Evolutionary conservation across 2,329 filamentous ascomycete genomes (phyloP), one percentile per base, ranked within the genome.

Genomic region (Orbilia quercus): DNA sequence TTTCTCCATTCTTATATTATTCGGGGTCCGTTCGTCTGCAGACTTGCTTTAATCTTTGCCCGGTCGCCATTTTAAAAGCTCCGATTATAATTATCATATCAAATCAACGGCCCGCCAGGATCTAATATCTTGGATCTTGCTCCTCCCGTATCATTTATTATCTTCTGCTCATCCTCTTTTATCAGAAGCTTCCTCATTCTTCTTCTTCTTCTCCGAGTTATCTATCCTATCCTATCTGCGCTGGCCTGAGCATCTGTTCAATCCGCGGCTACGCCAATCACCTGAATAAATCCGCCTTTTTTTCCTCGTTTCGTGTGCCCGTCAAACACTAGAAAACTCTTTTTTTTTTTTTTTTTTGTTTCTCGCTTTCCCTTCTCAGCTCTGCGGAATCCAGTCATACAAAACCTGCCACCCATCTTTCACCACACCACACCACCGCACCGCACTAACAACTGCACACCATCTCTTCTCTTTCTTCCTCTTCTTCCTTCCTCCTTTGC

Each of bases 261-360:
- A 50, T 51, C 44, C 57, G 36, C 57, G 44, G 57, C 57, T 44
- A 51, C 57, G 44, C 57, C 57, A 62, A 62, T 62, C 57, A 62
- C 44, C 44, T 62, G 57, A 62, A 62, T 20, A n/a, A n/a, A n/a
- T 28, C 48, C 36, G 48, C 23, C 23, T 16, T 47, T 22, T 16
- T 28, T 50, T 48, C 23, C 23, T 38, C 45, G 57, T 62, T 62
- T 62, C 57, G 65, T 70, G 65, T 69, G 57, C 47, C 57, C 47
- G 65, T 63, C 65, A 70, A 70, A 70, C 65, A 70, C 54, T 12
- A 45, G 48, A 55, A 60, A 50, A 51, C 20, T 44, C 28, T 44
- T 34, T 34, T 48, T 60, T 38, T 60, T 60, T 36, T n/a, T n/a
- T 44, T 44, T 44, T 34, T 34, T 48, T 60, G 23, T 60, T 60